Evolutionary conservation across 768 basidiomycete species (phyloP).

Genomic region (Serpula lacrymans): DNA sequence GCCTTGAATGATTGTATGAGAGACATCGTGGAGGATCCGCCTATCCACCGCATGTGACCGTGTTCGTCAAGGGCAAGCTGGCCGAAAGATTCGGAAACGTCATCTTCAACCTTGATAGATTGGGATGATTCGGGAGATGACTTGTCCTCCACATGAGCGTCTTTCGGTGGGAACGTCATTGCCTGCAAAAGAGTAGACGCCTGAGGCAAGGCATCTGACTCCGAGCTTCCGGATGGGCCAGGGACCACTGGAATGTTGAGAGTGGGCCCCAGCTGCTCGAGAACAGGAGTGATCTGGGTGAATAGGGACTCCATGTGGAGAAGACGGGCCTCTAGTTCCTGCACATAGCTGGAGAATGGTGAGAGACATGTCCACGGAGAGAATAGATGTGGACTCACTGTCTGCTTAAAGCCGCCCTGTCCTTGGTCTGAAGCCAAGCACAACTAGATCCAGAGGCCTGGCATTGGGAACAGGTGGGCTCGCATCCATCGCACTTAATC

Average conservation of each 20-base stretch:
- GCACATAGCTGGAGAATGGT: conserved; percentile 65
- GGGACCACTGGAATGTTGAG: conserved; percentile 39
- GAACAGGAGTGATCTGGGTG: conserved; percentile 73
- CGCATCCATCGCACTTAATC: conserved; percentile 88
- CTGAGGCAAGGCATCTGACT: conserved; percentile 16
- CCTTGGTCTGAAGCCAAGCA: conserved; percentile 89
- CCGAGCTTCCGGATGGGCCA: conserved; percentile 22
- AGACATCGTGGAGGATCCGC: conserved; percentile 89
- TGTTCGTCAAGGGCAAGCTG: conserved; percentile 87
- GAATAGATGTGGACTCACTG: conserved; percentile 53
- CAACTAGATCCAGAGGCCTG: conserved; percentile 70
- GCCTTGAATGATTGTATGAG: conserved; percentile 85
- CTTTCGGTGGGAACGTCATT: conserved; percentile 35
- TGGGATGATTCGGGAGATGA: conserved; percentile 32
- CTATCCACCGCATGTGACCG: conserved; percentile 90
- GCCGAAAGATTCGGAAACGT: conserved; percentile 81
- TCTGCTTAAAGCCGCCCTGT: conserved; percentile 84
- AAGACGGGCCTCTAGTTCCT: conserved; percentile 84
- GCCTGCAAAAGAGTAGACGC: conserved; percentile 30
- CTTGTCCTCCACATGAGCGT: conserved; percentile 29
- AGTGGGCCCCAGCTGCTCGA: conserved; percentile 66
- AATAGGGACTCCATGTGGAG: conserved; percentile 89
- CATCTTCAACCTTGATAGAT: conserved; percentile 49
- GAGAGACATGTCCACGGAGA: conserved; percentile 11
- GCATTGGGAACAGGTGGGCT: conserved; percentile 85